Percentiles rank a stretch among this genome's conserved stretches.
Evolutionary conservation across 495 filamentous ascomycete genomes (phyloP).

Genomic region (Staphylotrichum tortipilum): DNA sequence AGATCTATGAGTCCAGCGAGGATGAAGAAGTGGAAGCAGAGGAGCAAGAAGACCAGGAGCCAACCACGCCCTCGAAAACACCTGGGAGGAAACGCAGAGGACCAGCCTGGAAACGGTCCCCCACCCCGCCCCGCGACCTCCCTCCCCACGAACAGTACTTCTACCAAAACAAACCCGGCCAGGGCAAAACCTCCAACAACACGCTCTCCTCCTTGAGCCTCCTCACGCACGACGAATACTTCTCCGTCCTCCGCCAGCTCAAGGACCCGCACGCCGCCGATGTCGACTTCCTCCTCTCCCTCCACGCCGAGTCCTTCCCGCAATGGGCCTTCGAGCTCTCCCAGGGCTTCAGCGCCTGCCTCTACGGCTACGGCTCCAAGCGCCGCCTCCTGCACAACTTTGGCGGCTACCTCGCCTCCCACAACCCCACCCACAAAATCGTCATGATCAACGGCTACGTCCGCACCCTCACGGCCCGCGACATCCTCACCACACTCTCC

Average conservation of each 20-base stretch:
- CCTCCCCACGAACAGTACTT: conserved; percentile 89
- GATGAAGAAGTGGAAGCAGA: conserved; percentile 42
- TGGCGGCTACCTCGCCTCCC: conserved; percentile 57
- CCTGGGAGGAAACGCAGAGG: conserved; percentile 24
- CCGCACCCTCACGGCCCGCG: conserved; percentile 62
- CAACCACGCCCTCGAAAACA: conserved; percentile 47
- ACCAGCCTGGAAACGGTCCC: conserved; percentile 53
- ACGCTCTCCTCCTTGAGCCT: conserved; percentile 66
- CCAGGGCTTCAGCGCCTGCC: conserved; percentile 80
- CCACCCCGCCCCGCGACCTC: conserved; percentile 70
- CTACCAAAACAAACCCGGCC: conserved; percentile 76
- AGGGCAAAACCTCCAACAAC: conserved; percentile 76
- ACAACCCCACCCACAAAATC: conserved; percentile 45
- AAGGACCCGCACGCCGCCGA: conserved; percentile 65
- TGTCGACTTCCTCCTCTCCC: conserved; percentile 57
- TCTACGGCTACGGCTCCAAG: conserved; percentile 92
- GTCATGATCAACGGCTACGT: conserved; percentile 87
- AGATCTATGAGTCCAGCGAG: conserved; percentile 55
- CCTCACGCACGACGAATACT: conserved; percentile 87
- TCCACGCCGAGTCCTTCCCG: conserved; percentile 73
- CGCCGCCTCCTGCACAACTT: conserved; percentile 66
- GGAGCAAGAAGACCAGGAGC: conserved; percentile 24
- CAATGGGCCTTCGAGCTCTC: conserved; percentile 92
- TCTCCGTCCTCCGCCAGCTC: conserved; percentile 57
- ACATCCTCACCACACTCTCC: conserved; percentile 67